These are phyloP conservation scores for Cyanidiococcus yangmingshanensis DNA, from an alignment of 23 red algal species.

Conservation along the genomic window DNA sequence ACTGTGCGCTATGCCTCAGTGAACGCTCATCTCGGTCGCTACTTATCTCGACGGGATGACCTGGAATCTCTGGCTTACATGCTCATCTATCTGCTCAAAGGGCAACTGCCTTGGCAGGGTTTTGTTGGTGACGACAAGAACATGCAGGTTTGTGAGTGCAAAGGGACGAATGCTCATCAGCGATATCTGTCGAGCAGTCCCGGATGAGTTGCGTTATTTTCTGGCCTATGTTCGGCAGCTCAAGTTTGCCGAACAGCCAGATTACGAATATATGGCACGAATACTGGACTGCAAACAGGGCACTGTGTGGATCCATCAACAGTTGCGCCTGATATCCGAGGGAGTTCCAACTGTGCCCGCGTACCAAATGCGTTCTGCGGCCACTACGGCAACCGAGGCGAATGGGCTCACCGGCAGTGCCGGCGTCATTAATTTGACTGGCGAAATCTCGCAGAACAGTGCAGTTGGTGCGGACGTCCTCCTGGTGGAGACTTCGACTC, in stretches of 20 bases:
- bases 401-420: slow-evolving; percentile 29
- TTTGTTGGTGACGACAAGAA: slow-evolving; percentile 97
- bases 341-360: slow-evolving; percentile 21
- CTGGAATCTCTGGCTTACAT: slow-evolving; percentile 90
- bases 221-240: slow-evolving; percentile 85
- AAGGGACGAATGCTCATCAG: slow-evolving; percentile 72
- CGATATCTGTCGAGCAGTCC: slow-evolving; percentile 75
- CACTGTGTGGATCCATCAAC: slow-evolving; percentile 35
- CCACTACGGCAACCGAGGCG: not conserved
- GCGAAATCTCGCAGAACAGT: slow-evolving; percentile 17
- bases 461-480: not conserved
- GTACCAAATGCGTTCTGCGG: not conserved
- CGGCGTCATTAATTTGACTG: slow-evolving; percentile 35
- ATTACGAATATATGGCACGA: slow-evolving; percentile 73
- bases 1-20: slow-evolving; percentile 94
- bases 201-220: slow-evolving; percentile 90
- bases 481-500: not conserved
- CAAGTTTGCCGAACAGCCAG: slow-evolving; percentile 78
- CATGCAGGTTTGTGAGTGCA: slow-evolving; percentile 98
- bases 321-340: slow-evolving; percentile 37
- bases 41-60: slow-evolving; percentile 76
- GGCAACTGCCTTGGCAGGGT: slow-evolving; percentile 89
- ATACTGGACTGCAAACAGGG: slow-evolving; percentile 50
- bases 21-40: slow-evolving; percentile 90
- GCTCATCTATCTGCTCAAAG: slow-evolving; percentile 82